Evolutionary conservation across 1,284 basidiomycete species (phyloP).

Genomic region (Cystobasidiaceae sp.): DNA sequence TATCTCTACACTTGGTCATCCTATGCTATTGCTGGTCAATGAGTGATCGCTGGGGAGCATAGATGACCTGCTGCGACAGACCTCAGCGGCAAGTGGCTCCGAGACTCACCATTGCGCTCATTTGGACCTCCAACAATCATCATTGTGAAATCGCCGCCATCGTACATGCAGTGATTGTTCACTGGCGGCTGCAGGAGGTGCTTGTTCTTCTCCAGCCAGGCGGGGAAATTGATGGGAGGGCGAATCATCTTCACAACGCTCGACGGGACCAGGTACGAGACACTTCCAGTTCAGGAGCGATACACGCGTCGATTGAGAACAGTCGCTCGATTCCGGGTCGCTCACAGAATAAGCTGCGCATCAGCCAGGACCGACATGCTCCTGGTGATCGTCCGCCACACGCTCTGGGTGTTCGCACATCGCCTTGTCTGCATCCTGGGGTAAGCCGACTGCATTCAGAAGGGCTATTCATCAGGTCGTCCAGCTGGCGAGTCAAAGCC

Average conservation of each 20-base stretch:
- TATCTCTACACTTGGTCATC: background rate
- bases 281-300: background rate
- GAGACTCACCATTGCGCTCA: slow-evolving; percentile 56
- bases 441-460: too few species aligned
- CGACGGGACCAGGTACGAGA: background rate
- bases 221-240: slow-evolving; percentile 46
- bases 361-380: too few species aligned
- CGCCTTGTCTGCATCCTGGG: too few species aligned
- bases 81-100: background rate
- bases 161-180: slow-evolving; percentile 62
- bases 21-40: too few species aligned
- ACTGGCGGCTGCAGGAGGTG: slow-evolving; percentile 46
- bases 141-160: slow-evolving; percentile 74
- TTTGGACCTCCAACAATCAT: slow-evolving; percentile 94
- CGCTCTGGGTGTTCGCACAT: too few species aligned
- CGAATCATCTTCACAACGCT: slow-evolving; percentile 35
- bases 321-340: too few species aligned
- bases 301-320: too few species aligned
- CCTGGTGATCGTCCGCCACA: too few species aligned
- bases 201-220: slow-evolving; percentile 45
- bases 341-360: too few species aligned
- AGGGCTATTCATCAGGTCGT: too few species aligned
- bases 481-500: too few species aligned
- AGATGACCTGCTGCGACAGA: background rate
- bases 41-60: background rate